phyloP scores from a whole-genome alignment of 2,329 filamentous ascomycete species.

The Colletotrichum simmondsii region DNA sequence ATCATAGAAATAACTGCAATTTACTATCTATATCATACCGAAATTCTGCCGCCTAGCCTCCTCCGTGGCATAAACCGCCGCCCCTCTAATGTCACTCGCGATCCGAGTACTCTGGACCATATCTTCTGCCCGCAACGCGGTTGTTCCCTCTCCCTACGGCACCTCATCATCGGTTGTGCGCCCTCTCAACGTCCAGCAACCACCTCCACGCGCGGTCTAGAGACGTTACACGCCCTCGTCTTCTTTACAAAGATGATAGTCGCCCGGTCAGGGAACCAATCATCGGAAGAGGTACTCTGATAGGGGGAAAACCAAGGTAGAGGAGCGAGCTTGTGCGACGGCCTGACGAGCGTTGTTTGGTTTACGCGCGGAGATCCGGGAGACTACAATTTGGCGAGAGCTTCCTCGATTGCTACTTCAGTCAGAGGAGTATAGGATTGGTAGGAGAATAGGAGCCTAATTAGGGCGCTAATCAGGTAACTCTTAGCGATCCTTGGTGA shows the following conservation, averaged over 20 bases:
- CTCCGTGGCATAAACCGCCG: neutral
- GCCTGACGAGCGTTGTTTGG: neutral
- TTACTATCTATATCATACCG: neutral
- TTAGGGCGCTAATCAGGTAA: conserved; percentile 32
- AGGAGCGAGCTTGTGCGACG: neutral
- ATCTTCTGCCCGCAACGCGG: no score
- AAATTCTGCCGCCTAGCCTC: neutral
- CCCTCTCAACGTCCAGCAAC: neutral
- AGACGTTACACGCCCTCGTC: neutral
- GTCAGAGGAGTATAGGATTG: neutral
- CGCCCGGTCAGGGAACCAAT: neutral
- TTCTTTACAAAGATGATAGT: neutral
- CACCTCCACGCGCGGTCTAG: neutral
- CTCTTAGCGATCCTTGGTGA: no score
- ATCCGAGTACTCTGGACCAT: no score
- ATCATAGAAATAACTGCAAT: neutral
- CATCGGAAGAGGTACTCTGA: neutral
- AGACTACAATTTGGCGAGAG: neutral
- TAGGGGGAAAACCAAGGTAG: neutral
- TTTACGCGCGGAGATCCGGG: neutral
- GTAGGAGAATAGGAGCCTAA: neutral
- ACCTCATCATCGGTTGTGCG: neutral
- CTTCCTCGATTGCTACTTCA: neutral
- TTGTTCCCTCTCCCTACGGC: no score
- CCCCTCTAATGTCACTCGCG: neutral